A percentile compares a stretch with the other conserved stretches of the same genome.
Conservation (phyloP, 164 flowering plant genomes). For the Sextonia rubra region DNA sequence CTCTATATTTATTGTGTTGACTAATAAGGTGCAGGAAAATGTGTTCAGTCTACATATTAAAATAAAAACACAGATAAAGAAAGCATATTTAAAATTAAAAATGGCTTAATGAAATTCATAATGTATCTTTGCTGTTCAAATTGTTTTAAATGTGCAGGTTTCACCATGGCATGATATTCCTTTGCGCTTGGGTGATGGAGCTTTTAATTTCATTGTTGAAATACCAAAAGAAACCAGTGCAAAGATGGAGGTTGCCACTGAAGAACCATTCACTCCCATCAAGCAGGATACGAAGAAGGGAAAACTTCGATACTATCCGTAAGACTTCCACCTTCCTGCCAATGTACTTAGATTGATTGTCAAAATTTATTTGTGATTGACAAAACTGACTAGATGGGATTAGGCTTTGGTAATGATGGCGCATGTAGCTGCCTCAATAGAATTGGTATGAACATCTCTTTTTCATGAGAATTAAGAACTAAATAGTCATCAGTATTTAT, state of each 20-base stretch:
- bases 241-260: conserved; percentile 99
- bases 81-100: too few relatives aligned
- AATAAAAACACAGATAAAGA: too few relatives aligned
- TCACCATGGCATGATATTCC: conserved; percentile 99
- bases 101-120: background rate
- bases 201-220: conserved; percentile 83
- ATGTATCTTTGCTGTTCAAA: background rate
- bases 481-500: background rate
- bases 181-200: conserved; percentile 74
- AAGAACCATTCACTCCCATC: conserved; percentile 82
- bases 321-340: conserved; percentile 20
- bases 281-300: conserved; percentile 98
- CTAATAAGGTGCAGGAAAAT: background rate
- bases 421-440: background rate
- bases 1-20: background rate
- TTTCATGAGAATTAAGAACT: background rate
- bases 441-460: background rate
- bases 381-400: too few relatives aligned
- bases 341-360: background rate
- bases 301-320: conserved; percentile 91
- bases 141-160: conserved; percentile 37
- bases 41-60: background rate
- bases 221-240: conserved; percentile 97
- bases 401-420: too few relatives aligned
- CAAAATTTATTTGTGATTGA: background rate